Evolutionary conservation across 306 rosid genomes (phyloP), one percentile per base, ranked within the genome.

Genomic region (Luffa acutangula): DNA sequence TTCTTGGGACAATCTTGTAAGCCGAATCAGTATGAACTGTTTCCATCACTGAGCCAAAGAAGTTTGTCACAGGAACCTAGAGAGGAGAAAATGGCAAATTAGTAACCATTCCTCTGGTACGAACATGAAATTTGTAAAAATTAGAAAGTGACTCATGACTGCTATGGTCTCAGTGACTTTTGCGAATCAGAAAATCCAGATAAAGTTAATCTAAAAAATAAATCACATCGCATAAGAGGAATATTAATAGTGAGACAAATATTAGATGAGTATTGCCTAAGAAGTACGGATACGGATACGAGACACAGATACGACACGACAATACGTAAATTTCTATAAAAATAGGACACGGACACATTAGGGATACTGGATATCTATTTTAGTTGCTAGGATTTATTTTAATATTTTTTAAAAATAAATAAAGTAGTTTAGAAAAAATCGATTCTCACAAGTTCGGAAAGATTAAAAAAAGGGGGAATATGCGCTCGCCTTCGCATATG

Each of bases 31-130:
- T 92, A 87, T 91, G 97, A 85, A 95, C 80, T 18, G 90, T 91
- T 86, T 92, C 90, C 98, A 92, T 95, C 75, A 90, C 97, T 45
- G 97, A 95, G 80, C 97, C 98, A 82, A 95, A 95, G 87, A 95
- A 95, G 89, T 89, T 95, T 14, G 97, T 91, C 83, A 95, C 97
- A 3, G 97, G 93, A 79, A 89, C 97, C 98, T 95, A 81, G 80
- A 37, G 77, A 58, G 45, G 12, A 72, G 58, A 48, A 46, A 79
- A 33, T 53, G 71, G 31, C 12, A 54, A 31, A 34, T 15, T 41
- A 71, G 51, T 56, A 43, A n/a, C 34, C 4, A n/a, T 41, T 18
- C 75, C 33, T 14, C 46, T 2, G 74, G 33, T 15, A 37, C 6
- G 12, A n/a, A 66, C 14, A 39, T 39, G 2, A 66, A 67, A 67